Evolutionary conservation across 208 protist genomes (phyloP).

Genomic region (Plasmodiophora brassicae): DNA sequence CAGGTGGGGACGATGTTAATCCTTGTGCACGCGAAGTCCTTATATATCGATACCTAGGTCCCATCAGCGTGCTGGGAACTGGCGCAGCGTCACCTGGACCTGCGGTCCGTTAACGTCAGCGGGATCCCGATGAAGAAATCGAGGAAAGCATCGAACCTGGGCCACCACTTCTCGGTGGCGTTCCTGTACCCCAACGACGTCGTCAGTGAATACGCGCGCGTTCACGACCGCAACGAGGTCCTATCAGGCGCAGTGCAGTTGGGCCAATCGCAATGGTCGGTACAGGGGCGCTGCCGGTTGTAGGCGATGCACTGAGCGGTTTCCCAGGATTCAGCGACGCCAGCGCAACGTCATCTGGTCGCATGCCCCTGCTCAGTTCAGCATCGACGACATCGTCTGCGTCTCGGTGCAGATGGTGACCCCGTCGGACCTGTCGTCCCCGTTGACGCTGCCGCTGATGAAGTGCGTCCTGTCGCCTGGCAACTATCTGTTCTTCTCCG

Average conservation of each 20-base stretch:
- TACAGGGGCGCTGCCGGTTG: too few species aligned
- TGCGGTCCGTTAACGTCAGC: neutral
- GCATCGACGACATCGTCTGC: neutral
- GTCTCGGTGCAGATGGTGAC: neutral
- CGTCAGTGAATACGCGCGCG: neutral
- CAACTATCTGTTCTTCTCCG: slow-evolving; percentile 28
- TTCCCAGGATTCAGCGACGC: too few species aligned
- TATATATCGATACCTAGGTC: neutral
- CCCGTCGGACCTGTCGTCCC: slow-evolving; percentile 1
- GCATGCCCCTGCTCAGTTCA: neutral
- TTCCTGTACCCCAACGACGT: neutral
- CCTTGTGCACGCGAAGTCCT: neutral
- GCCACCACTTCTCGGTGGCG: neutral
- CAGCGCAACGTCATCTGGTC: slow-evolving; percentile 20
- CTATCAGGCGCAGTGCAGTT: neutral
- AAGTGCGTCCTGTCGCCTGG: neutral
- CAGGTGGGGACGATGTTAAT: neutral
- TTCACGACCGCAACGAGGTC: neutral
- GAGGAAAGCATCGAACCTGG: neutral
- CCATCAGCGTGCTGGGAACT: neutral
- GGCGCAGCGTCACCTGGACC: neutral
- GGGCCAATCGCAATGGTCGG: neutral
- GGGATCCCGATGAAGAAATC: slow-evolving; percentile 22
- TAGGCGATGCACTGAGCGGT: too few species aligned
- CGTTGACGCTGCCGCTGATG: neutral